Percentiles rank a stretch among this genome's conserved stretches.
Conservation (phyloP, 495 filamentous ascomycete species). For the Bathelium albidoporum region DNA sequence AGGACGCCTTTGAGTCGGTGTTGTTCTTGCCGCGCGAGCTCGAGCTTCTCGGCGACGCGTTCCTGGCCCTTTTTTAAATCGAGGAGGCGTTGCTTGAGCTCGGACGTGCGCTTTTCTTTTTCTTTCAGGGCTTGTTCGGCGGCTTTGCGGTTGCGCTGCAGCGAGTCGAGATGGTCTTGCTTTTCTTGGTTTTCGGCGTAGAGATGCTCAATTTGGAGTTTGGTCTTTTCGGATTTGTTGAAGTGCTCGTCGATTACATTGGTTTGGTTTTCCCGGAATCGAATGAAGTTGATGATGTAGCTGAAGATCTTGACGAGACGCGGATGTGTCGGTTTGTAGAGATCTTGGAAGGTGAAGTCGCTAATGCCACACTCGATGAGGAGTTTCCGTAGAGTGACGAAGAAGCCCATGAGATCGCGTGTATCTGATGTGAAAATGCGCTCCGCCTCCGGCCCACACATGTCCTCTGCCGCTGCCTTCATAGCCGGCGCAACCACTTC, state of each 20-base stretch:
- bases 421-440: constrained; percentile 71
- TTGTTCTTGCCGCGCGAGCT: constrained; percentile 65
- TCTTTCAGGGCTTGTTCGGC: constrained; percentile 71
- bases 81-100: constrained; percentile 66
- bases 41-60: constrained; percentile 63
- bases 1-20: constrained; percentile 56
- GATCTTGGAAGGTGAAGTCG: constrained; percentile 85
- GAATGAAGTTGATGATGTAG: constrained; percentile 95
- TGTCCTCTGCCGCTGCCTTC: constrained; percentile 75
- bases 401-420: constrained; percentile 88
- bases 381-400: constrained; percentile 62
- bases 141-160: constrained; percentile 61
- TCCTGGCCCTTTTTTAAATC: constrained; percentile 70
- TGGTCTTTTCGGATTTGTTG: constrained; percentile 76
- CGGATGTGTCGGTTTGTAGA: constrained; percentile 78
- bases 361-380: constrained; percentile 80
- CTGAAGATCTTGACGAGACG: constrained; percentile 86
- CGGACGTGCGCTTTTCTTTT: constrained; percentile 72
- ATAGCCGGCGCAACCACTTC: constrained; percentile 91
- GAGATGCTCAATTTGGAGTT: constrained; percentile 75
- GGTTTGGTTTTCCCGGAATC: constrained; percentile 87
- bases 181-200: constrained; percentile 77
- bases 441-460: constrained; percentile 67
- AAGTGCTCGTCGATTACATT: constrained; percentile 80
- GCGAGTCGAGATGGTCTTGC: constrained; percentile 68